These are phyloP conservation scores for Pelargonium fulgidum DNA, from an alignment of 441 rosid species.

Conservation along the genomic window DNA sequence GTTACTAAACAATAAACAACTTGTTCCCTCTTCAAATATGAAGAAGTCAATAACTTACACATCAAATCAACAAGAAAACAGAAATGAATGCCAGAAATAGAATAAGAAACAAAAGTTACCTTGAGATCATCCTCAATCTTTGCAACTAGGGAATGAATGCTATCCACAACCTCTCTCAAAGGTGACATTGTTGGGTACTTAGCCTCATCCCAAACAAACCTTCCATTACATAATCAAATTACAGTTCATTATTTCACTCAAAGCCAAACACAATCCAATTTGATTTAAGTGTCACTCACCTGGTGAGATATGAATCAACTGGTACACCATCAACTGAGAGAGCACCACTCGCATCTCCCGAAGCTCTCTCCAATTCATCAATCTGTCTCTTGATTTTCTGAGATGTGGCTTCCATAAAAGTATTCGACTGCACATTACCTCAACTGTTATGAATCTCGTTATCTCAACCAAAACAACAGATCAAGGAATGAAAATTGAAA, in stretches of 20 bases:
- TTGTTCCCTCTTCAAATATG: background rate
- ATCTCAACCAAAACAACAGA: constrained; percentile 2
- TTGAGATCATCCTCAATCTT: constrained; percentile 99
- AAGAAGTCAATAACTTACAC: background rate
- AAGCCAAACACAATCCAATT: constrained; percentile 12
- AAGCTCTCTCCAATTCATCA: constrained; percentile 86
- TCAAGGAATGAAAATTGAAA: no score
- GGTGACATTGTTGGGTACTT: constrained; percentile 94
- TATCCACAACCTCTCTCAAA: constrained; percentile 71
- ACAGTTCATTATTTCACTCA: constrained; percentile 11
- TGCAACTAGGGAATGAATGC: constrained; percentile 74
- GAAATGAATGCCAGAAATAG: background rate
- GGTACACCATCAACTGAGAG: constrained; percentile 91
- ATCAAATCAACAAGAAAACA: background rate
- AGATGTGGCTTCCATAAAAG: constrained; percentile 81
- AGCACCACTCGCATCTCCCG: constrained; percentile 73
- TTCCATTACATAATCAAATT: constrained; percentile 29
- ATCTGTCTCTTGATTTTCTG: constrained; percentile 96
- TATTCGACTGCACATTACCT: constrained; percentile 59
- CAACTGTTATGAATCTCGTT: background rate
- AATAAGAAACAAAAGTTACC: constrained; percentile 36
- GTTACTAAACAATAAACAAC: background rate
- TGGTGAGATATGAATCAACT: constrained; percentile 91
- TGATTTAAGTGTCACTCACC: constrained; percentile 30
- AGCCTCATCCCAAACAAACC: constrained; percentile 97